phyloP scores from a whole-genome alignment of 805 yeast species.

The Saccharomycopsis javanensis region DNA sequence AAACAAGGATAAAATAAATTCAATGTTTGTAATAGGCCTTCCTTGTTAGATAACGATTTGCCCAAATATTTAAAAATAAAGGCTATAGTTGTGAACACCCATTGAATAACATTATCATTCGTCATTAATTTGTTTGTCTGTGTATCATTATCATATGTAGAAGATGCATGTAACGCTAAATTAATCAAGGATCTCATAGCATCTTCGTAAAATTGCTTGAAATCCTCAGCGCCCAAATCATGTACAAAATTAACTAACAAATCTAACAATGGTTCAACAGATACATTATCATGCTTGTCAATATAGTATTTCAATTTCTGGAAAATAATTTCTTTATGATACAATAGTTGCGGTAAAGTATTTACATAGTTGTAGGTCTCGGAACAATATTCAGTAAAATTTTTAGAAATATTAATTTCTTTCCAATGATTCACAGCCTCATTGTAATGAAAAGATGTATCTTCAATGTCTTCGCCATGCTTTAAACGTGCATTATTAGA shows the following conservation, averaged over 20 bases:
- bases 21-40: slow-evolving; percentile 53
- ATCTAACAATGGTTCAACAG: slow-evolving; percentile 77
- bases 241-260: slow-evolving; percentile 76
- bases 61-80: slow-evolving; percentile 83
- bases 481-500: slow-evolving; percentile 19
- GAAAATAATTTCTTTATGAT: slow-evolving; percentile 58
- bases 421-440: slow-evolving; percentile 79
- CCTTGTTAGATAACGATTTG: slow-evolving; percentile 47
- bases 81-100: slow-evolving; percentile 78
- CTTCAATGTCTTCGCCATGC: slow-evolving; percentile 57
- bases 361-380: slow-evolving; percentile 46
- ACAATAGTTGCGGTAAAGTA: slow-evolving; percentile 72
- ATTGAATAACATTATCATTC: slow-evolving; percentile 59
- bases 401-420: slow-evolving; percentile 71
- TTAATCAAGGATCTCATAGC: slow-evolving; percentile 30
- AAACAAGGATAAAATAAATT: slow-evolving; percentile 53
- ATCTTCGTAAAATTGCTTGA: slow-evolving; percentile 54
- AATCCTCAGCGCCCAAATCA: slow-evolving; percentile 80
- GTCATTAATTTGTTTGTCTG: slow-evolving; percentile 32
- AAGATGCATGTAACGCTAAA: slow-evolving; percentile 1
- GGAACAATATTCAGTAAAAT: slow-evolving; percentile 54
- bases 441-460: slow-evolving; percentile 67
- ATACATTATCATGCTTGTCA: slow-evolving; percentile 44
- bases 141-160: slow-evolving; percentile 6
- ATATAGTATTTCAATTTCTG: slow-evolving; percentile 39